Evolutionary conservation across 164 flowering plant species (phyloP).

Genomic region (Liriodendron chinense): DNA sequence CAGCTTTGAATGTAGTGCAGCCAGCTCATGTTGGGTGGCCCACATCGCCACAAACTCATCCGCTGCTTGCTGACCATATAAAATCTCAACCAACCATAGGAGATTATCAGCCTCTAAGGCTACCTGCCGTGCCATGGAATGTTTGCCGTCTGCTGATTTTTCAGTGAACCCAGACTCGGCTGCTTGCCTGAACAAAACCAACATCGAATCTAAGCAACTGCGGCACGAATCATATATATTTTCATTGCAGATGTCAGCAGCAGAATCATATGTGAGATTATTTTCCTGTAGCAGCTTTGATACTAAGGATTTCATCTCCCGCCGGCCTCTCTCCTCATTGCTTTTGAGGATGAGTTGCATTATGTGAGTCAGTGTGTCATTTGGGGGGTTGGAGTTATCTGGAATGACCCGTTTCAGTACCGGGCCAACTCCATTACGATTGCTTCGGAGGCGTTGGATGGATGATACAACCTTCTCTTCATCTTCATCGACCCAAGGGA

Average conservation of each 20-base stretch:
- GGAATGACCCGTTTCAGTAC: conserved; percentile 77
- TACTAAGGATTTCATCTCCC: conserved; percentile 88
- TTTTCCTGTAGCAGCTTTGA: conserved; percentile 78
- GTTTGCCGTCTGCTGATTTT: conserved; percentile 35
- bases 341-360: conserved; percentile 83
- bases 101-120: conserved; percentile 80
- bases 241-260: conserved; percentile 46
- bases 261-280: conserved; percentile 31
- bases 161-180: conserved; percentile 49
- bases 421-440: conserved; percentile 50
- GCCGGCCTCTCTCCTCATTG: conserved; percentile 82
- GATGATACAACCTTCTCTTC: conserved; percentile 92
- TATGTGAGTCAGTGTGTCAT: conserved; percentile 71
- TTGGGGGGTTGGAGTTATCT: conserved; percentile 37
- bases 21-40: conserved; percentile 76
- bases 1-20: conserved; percentile 56
- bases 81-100: conserved; percentile 85
- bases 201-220: conserved; percentile 49
- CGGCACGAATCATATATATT: conserved; percentile 58
- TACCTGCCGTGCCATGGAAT: conserved; percentile 50
- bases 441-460: conserved; percentile 49
- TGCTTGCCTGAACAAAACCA: conserved; percentile 55
- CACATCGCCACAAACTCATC: conserved; percentile 77
- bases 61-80: conserved; percentile 67
- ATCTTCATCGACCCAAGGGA: conserved; percentile 96